phyloP scores from a whole-genome alignment of 495 filamentous ascomycete genomes.

The Lepraria neglecta region DNA sequence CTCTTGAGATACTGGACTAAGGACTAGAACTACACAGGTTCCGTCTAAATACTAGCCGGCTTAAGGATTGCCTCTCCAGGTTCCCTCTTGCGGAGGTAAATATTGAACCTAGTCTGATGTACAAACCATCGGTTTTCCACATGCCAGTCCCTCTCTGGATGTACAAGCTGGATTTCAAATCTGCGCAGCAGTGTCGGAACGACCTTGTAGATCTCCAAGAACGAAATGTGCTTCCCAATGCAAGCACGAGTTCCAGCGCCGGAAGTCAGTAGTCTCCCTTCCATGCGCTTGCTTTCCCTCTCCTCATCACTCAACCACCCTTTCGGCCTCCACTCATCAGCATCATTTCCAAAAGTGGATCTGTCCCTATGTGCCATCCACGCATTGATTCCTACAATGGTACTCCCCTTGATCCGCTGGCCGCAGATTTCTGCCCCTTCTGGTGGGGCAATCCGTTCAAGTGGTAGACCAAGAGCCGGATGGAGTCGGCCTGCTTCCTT shows the following conservation, averaged over 20 bases:
- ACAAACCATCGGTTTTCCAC: too few species aligned
- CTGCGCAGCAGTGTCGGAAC: constrained; percentile 60
- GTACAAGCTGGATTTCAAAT: constrained; percentile 41
- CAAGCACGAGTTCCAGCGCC: constrained; percentile 59
- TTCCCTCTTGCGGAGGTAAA: too few species aligned
- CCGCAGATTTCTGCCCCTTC: constrained; percentile 35
- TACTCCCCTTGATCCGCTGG: constrained; percentile 37
- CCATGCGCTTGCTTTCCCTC: constrained; percentile 18
- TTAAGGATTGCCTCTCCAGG: too few species aligned
- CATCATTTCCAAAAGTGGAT: constrained; percentile 41
- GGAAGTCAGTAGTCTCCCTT: constrained; percentile 12
- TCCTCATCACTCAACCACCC: constrained; percentile 38
- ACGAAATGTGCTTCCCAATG: constrained; percentile 65
- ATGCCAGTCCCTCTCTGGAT: too few species aligned
- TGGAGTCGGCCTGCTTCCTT: constrained; percentile 32
- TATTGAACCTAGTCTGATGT: too few species aligned
- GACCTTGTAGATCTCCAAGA: constrained; percentile 75
- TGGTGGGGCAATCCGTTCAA: constrained; percentile 37
- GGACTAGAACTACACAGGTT: too few species aligned
- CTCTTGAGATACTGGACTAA: too few species aligned
- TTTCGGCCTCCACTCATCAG: constrained; percentile 38
- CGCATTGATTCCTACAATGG: constrained; percentile 46
- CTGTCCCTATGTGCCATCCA: constrained; percentile 50
- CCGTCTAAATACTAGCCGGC: too few species aligned
- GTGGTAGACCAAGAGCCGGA: constrained; percentile 36